Conservation (phyloP, 192 early-diverging fungal genomes). For the Coemansia sp. region DNA sequence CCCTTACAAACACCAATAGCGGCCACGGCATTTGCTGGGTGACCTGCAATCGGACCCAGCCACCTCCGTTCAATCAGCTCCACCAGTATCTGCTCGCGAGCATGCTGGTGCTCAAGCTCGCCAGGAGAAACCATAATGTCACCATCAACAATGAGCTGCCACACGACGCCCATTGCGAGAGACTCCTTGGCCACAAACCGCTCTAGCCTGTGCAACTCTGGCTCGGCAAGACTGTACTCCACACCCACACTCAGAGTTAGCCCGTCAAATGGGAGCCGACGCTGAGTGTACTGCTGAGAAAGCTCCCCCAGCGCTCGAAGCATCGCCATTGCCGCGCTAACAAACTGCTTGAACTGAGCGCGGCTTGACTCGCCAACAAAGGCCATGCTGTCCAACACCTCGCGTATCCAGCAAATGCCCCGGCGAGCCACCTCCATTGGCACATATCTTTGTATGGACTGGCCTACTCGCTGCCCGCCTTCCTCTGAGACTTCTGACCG, state of each 20-base stretch:
- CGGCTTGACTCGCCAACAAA: conserved; percentile 24
- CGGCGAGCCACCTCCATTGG: conserved; percentile 39
- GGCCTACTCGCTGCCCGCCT: neutral
- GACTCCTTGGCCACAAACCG: conserved; percentile 17
- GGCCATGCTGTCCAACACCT: conserved; percentile 34
- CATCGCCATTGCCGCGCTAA: conserved; percentile 9
- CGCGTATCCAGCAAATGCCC: conserved; percentile 39
- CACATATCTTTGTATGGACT: conserved; percentile 7
- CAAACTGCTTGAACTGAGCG: conserved; percentile 21
- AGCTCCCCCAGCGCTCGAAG: conserved; percentile 20
- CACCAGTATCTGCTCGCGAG: conserved; percentile 31
- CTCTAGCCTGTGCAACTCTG: conserved; percentile 15
- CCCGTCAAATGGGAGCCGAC: neutral
- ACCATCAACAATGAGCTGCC: conserved; percentile 44
- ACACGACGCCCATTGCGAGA: conserved; percentile 19
- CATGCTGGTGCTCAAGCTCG: conserved; percentile 27
- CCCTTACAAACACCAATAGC: conserved; percentile 1
- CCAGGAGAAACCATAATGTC: conserved; percentile 48
- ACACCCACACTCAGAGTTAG: neutral
- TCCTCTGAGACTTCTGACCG: neutral
- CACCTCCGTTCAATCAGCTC: conserved; percentile 40
- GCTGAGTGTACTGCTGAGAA: neutral
- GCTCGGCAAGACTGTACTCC: neutral
- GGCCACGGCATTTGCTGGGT: neutral
- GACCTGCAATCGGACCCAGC: conserved; percentile 8